These are phyloP conservation scores for Colletotrichum sidae DNA, from an alignment of 2,329 filamentous ascomycete species.

Conservation along the genomic window DNA sequence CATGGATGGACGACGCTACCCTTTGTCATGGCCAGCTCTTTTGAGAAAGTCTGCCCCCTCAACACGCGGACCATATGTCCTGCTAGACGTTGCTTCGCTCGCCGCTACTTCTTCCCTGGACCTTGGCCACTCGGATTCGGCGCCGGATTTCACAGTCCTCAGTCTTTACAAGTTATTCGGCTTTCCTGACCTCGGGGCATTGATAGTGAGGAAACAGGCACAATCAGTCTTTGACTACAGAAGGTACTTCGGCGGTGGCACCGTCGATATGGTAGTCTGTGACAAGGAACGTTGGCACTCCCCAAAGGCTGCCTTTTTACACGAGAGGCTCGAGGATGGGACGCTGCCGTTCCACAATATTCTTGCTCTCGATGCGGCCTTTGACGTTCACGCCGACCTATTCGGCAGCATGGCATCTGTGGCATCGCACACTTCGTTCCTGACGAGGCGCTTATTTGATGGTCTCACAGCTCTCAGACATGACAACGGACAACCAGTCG, in stretches of 20 bases:
- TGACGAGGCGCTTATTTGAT: constrained; percentile 70
- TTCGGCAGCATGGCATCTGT: constrained; percentile 79
- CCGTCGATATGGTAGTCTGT: constrained; percentile 88
- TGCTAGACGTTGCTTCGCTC: constrained; percentile 78
- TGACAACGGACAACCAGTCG: constrained; percentile 74
- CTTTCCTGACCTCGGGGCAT: constrained; percentile 88
- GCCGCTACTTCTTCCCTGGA: constrained; percentile 83
- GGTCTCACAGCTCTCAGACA: constrained; percentile 73
- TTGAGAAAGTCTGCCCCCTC: constrained; percentile 43
- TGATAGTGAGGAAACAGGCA: constrained; percentile 82
- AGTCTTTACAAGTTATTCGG: constrained; percentile 99
- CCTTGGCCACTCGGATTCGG: constrained; percentile 67
- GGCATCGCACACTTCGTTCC: constrained; percentile 75
- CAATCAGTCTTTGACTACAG: constrained; percentile 72
- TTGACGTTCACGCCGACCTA: constrained; percentile 75
- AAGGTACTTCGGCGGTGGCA: constrained; percentile 93
- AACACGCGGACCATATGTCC: constrained; percentile 10
- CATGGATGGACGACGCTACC: constrained; percentile 38
- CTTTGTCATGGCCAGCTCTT: constrained; percentile 70
- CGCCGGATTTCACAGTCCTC: constrained; percentile 87
- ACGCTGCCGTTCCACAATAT: constrained; percentile 93
- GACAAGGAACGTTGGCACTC: constrained; percentile 86
- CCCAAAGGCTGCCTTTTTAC: constrained; percentile 76
- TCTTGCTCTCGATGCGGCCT: constrained; percentile 80
- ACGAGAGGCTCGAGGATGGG: constrained; percentile 90